Percentiles rank a stretch among this genome's conserved stretches.
phyloP scores from a whole-genome alignment of 108 stramenopile species.

The Parietichytrium sp. region DNA sequence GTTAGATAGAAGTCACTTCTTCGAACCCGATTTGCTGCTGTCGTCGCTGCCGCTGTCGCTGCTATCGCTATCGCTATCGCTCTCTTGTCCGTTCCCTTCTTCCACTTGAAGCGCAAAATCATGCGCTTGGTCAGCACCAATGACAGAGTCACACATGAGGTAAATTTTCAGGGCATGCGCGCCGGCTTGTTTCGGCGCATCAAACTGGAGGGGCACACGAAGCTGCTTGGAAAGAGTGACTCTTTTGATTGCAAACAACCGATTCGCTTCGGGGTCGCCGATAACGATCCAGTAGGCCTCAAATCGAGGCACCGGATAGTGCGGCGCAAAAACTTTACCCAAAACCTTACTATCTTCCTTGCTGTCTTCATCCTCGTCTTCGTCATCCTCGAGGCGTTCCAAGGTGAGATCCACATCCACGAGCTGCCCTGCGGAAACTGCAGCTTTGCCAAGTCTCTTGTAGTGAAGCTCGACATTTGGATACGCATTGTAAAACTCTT shows the following conservation, averaged over 20 bases:
- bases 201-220: conserved; percentile 73
- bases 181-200: conserved; percentile 90
- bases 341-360: conserved; percentile 72
- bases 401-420: conserved; percentile 78
- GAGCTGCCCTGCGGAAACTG: conserved; percentile 79
- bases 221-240: conserved; percentile 62
- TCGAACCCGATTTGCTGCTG: too few species aligned
- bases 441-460: conserved; percentile 76
- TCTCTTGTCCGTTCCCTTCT: conserved; percentile 69
- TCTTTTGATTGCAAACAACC: conserved; percentile 85
- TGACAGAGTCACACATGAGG: conserved; percentile 95
- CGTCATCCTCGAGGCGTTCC: conserved; percentile 82
- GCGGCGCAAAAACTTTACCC: conserved; percentile 77
- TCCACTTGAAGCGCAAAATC: conserved; percentile 74
- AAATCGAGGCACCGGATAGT: conserved; percentile 82
- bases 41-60: too few species aligned
- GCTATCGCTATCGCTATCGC: conserved; percentile 55
- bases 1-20: too few species aligned
- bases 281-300: conserved; percentile 97
- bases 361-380: conserved; percentile 61
- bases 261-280: conserved; percentile 81
- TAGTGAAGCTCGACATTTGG: conserved; percentile 89
- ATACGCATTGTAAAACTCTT: conserved; percentile 97
- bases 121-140: conserved; percentile 96
- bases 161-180: conserved; percentile 86